These are phyloP conservation scores for Xylaria telfairii DNA, from an alignment of 495 filamentous ascomycete genomes.

Conservation along the genomic window DNA sequence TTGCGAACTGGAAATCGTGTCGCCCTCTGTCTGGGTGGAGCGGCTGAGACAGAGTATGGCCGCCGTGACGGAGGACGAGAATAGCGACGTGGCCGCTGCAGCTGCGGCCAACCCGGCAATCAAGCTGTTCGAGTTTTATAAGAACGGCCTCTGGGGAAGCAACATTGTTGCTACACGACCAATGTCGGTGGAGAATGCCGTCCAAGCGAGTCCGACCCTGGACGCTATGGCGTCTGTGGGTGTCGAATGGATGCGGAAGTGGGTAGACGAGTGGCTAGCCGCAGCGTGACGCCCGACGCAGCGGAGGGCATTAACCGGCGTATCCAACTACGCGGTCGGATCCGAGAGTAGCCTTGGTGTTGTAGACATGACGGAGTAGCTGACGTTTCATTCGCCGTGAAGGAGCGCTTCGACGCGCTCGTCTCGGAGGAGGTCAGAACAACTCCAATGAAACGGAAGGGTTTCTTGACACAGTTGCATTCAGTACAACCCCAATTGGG, in stretches of 20 bases:
- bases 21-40: neutral
- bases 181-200: neutral
- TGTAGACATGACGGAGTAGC: neutral
- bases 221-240: neutral
- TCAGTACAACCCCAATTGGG: neutral
- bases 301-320: neutral
- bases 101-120: neutral
- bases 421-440: neutral
- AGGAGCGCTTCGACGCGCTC: neutral
- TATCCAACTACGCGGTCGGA: neutral
- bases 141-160: neutral
- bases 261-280: neutral
- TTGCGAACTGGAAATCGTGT: neutral
- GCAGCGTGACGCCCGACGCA: neutral
- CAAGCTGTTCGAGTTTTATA: neutral
- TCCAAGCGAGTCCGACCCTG: neutral
- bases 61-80: neutral
- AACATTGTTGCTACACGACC: neutral
- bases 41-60: neutral
- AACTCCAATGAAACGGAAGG: neutral
- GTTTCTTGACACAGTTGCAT: neutral
- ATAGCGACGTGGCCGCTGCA: neutral
- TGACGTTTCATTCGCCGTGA: neutral
- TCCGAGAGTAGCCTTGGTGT: neutral
- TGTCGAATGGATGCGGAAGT: neutral